phyloP scores from a whole-genome alignment of 768 basidiomycete species.

The Rhodosporidiobolus odoratus region DNA sequence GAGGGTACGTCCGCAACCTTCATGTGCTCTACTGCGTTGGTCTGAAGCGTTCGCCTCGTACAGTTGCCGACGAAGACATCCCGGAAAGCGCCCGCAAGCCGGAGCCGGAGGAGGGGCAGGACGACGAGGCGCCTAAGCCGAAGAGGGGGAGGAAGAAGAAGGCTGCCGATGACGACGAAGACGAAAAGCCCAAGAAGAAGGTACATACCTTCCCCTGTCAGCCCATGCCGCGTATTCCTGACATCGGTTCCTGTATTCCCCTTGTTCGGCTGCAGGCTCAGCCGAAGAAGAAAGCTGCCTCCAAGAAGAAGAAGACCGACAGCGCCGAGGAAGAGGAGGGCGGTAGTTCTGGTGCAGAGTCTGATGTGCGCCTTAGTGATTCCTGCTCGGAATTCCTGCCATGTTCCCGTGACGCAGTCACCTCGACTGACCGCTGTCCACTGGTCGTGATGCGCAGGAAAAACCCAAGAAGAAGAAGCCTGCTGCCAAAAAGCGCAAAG shows the following conservation, averaged over 20 bases:
- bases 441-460: not conserved
- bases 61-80: slow-evolving; percentile 75
- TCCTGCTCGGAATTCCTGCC: not conserved
- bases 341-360: not conserved
- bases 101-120: slow-evolving; percentile 4
- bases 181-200: slow-evolving; percentile 25
- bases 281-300: slow-evolving; percentile 20
- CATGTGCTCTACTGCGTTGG: not conserved
- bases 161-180: slow-evolving; percentile 17
- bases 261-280: not conserved
- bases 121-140: slow-evolving; percentile 15
- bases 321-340: slow-evolving; percentile 7
- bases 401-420: not conserved
- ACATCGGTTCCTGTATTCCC: not conserved
- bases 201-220: not conserved
- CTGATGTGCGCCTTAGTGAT: slow-evolving; percentile 1
- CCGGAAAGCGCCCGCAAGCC: slow-evolving; percentile 36
- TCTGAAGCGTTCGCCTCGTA: not conserved
- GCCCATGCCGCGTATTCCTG: not conserved
- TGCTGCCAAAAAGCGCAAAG: slow-evolving; percentile 4
- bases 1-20: slow-evolving; percentile 46
- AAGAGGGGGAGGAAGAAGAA: slow-evolving; percentile 22
- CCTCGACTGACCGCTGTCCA: not conserved
- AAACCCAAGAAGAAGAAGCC: slow-evolving; percentile 28
- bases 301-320: slow-evolving; percentile 12